phyloP scores from a whole-genome alignment of 78 protist genomes.

The Speleostelium caveatum region DNA sequence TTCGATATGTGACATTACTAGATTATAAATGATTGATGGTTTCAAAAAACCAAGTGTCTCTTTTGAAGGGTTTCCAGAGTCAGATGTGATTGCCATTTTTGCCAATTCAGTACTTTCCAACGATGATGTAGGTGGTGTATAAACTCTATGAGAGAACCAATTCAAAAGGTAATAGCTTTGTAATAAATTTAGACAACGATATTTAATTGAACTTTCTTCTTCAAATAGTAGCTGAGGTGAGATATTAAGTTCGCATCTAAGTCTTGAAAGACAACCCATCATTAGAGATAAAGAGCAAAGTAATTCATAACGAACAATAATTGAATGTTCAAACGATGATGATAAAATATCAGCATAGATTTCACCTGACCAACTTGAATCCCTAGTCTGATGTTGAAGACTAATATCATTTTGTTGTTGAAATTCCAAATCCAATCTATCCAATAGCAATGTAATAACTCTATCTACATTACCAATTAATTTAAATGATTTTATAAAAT shows the following conservation, averaged over 20 bases:
- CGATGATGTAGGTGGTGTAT: no score
- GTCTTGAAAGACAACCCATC: background rate
- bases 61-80: no score
- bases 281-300: background rate
- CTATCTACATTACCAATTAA: no score
- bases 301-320: background rate
- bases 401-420: background rate
- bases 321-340: background rate
- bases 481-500: no score
- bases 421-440: no score
- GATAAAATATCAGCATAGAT: slow-evolving; percentile 10
- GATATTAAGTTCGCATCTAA: slow-evolving; percentile 4
- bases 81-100: background rate
- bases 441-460: no score
- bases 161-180: slow-evolving; percentile 1
- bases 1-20: background rate
- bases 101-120: background rate
- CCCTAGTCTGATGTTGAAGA: background rate
- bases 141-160: no score
- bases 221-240: background rate
- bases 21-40: background rate
- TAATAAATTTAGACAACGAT: background rate
- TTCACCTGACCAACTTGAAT: slow-evolving; percentile 17
- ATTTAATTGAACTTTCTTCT: background rate
- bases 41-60: background rate